Evolutionary conservation across 2,329 filamentous ascomycete species (phyloP), one percentile per base, ranked within the genome.

Genomic region (Paracoccidioides brasiliensis): DNA sequence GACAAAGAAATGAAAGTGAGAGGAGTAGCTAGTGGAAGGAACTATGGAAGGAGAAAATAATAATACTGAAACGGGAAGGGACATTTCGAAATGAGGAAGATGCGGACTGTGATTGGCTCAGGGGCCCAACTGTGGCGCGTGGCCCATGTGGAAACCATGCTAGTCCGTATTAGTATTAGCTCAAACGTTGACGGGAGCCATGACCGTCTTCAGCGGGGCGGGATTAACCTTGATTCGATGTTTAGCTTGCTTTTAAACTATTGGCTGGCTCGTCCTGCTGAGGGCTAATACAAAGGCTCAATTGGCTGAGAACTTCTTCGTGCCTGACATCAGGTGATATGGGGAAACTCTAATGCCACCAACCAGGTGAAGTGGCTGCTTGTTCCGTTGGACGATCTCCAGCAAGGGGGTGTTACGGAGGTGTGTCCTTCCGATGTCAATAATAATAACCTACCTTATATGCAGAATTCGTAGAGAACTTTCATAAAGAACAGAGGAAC

Each of bases 71-170:
- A 22, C 22, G 22, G 22, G 15, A 7, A 12, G 30, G 6, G 6
- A 15, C 7, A 22, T 44, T 22, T 44, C 43, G 32, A 32, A 46
- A 48, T 53, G 52, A 54, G 57, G 43, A 51, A 43, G 15, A 54
- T 43, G 14, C 37, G 10, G 42, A 48, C 28, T 52, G 55, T 51
- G 59, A 59, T 38, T 52, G 33, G 15, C 32, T 12, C 45, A 48
- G 45, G 45, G 49, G 49, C 9, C 12, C 15, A 40, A 35, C 30
- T 49, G 46, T 49, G 43, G 22, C 43, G 10, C 4, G 12, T 48
- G 45, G 28, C 12, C 30, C n/a, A 32, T n/a, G 15, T 28, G 9
- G 32, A 51, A 40, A 51, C 48, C 9, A 14, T 35, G 15, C 48
- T 40, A 51, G 35, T 1, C 48, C 12, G n/a, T 1, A 9, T 14